Evolutionary conservation across 768 basidiomycete genomes (phyloP).

Genomic region (Boletus rufocinnamomeus): DNA sequence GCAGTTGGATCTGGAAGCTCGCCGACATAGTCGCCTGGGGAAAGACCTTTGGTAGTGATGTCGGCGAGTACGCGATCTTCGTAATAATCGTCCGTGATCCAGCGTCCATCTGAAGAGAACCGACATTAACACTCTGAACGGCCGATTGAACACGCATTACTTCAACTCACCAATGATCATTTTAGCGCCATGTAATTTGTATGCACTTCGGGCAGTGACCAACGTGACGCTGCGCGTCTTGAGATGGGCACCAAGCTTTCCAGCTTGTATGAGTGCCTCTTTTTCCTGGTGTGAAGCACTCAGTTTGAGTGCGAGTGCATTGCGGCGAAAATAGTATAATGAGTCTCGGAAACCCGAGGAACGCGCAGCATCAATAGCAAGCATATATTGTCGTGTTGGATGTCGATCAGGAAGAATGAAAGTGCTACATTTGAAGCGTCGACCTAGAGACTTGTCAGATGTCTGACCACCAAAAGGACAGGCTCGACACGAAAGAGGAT

Average conservation of each 20-base stretch:
- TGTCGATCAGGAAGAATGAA: conserved; percentile 87
- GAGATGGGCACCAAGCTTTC: conserved; percentile 86
- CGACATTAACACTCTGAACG: not conserved
- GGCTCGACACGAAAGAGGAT: conserved; percentile 1
- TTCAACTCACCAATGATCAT: conserved; percentile 69
- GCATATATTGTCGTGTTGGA: conserved; percentile 84
- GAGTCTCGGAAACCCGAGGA: conserved; percentile 97
- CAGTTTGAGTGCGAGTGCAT: conserved; percentile 87
- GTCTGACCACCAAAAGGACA: not conserved
- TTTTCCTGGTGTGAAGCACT: conserved; percentile 90
- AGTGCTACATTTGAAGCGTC: conserved; percentile 85
- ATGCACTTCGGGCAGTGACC: conserved; percentile 89
- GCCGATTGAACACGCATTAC: not conserved
- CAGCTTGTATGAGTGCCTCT: conserved; percentile 85
- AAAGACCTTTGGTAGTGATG: conserved; percentile 77
- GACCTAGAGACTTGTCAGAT: conserved; percentile 48
- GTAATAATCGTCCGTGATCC: conserved; percentile 96
- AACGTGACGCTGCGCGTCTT: conserved; percentile 92
- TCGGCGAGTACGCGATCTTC: conserved; percentile 81
- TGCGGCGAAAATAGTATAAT: conserved; percentile 95
- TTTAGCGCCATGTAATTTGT: conserved; percentile 92
- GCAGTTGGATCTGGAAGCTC: conserved; percentile 78
- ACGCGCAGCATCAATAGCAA: conserved; percentile 96
- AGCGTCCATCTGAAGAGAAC: conserved; percentile 68
- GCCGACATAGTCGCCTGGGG: conserved; percentile 80